Evolutionary conservation across 2,329 filamentous ascomycete species (phyloP).

Genomic region (Fusarium penzigii): DNA sequence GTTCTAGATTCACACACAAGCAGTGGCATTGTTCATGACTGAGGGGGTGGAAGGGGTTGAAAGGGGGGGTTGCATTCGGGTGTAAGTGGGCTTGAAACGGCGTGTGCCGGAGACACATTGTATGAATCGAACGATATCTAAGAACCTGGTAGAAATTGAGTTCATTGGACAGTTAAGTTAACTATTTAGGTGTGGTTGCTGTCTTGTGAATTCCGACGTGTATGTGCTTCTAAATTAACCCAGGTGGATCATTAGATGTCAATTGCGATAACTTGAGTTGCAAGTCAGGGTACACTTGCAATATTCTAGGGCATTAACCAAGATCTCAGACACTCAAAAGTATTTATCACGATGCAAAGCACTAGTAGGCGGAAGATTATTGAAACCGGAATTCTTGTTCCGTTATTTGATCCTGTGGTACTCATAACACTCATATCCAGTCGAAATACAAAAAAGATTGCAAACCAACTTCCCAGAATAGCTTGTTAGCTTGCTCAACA

Average conservation of each 20-base stretch:
- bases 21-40: not conserved
- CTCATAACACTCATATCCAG: conserved; percentile 28
- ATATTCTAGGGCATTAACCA: not conserved
- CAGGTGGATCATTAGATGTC: too few species aligned
- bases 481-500: conserved; percentile 25
- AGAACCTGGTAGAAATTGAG: not conserved
- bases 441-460: conserved; percentile 24
- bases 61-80: not conserved
- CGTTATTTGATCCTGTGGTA: conserved; percentile 27
- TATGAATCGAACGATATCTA: not conserved
- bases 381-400: conserved; percentile 21
- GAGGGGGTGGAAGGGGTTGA: too few species aligned
- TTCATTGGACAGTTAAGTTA: not conserved
- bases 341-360: not conserved
- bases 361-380: not conserved
- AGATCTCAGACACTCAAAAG: not conserved
- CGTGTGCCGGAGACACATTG: not conserved
- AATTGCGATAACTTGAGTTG: not conserved
- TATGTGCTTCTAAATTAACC: too few species aligned
- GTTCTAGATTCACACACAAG: not conserved
- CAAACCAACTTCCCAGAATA: conserved; percentile 10
- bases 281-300: not conserved
- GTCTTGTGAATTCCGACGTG: not conserved
- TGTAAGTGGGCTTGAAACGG: not conserved
- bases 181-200: not conserved